Evolutionary conservation across 306 rosid genomes (phyloP).

Genomic region (Rosa multiflora): DNA sequence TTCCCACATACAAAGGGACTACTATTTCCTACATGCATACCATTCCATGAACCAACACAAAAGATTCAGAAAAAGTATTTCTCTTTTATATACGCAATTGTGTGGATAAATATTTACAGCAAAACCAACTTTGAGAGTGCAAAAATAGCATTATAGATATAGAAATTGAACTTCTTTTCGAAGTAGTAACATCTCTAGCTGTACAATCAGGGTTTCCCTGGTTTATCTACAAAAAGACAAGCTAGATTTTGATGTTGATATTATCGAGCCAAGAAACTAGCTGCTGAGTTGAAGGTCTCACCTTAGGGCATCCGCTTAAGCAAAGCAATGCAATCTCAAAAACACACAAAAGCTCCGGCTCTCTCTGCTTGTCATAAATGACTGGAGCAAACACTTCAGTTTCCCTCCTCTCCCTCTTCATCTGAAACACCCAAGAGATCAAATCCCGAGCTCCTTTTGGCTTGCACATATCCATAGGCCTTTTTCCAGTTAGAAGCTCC

Average conservation of each 20-base stretch:
- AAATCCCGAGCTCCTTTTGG: conserved; percentile 44
- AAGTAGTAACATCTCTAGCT: conserved; percentile 22
- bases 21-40: background rate
- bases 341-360: conserved; percentile 27
- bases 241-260: conserved; percentile 28
- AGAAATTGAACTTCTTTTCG: background rate
- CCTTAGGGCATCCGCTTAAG: conserved; percentile 39
- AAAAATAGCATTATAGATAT: conserved; percentile 13
- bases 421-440: conserved; percentile 55
- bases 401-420: conserved; percentile 43
- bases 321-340: conserved; percentile 49
- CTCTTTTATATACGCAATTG: conserved; percentile 8
- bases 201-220: conserved; percentile 28
- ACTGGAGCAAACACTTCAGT: conserved; percentile 42
- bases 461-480: conserved; percentile 52
- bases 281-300: conserved; percentile 50
- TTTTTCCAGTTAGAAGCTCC: conserved; percentile 48
- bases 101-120: conserved; percentile 24
- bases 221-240: background rate
- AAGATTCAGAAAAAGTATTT: conserved; percentile 5
- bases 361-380: conserved; percentile 41
- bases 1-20: background rate
- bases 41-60: background rate
- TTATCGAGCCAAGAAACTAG: conserved; percentile 47
- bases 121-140: conserved; percentile 6